phyloP scores from a whole-genome alignment of 2,329 filamentous ascomycete genomes.

The Didymella arachidicola region DNA sequence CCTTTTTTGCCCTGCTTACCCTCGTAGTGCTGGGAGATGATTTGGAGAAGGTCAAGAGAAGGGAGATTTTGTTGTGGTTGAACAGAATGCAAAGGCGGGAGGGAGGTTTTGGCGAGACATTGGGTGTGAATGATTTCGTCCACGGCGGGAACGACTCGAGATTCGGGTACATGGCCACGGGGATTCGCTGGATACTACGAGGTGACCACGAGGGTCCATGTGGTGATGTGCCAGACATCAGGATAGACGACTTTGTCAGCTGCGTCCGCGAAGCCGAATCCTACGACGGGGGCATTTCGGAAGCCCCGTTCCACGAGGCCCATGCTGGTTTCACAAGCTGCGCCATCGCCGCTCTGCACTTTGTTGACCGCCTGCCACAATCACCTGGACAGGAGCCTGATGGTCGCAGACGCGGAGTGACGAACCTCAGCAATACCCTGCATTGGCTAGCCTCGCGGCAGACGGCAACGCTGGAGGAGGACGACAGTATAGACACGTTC shows the following conservation, averaged over 20 bases:
- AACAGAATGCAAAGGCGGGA: conserved; percentile 77
- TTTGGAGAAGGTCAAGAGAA: conserved; percentile 68
- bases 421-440: conserved; percentile 51
- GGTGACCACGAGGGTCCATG: conserved; percentile 63
- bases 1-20: conserved; percentile 83
- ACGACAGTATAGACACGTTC: conserved; percentile 51
- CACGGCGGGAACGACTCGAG: conserved; percentile 84
- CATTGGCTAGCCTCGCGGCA: conserved; percentile 59
- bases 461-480: conserved; percentile 54
- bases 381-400: conserved; percentile 34
- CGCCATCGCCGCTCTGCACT: conserved; percentile 76
- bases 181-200: conserved; percentile 81
- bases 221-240: conserved; percentile 72
- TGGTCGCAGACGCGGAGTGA: conserved; percentile 44
- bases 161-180: conserved; percentile 85
- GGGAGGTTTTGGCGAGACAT: conserved; percentile 89
- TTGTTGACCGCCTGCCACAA: conserved; percentile 70
- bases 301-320: conserved; percentile 79
- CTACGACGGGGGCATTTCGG: conserved; percentile 85
- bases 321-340: conserved; percentile 94
- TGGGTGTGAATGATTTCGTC: conserved; percentile 67
- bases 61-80: conserved; percentile 76
- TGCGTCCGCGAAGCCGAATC: conserved; percentile 76
- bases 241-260: conserved; percentile 72
- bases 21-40: conserved; percentile 72